Evolutionary conservation across 2,329 filamentous ascomycete species (phyloP), one percentile per base, ranked within the genome.

Genomic region (Macroventuria anomochaeta): DNA sequence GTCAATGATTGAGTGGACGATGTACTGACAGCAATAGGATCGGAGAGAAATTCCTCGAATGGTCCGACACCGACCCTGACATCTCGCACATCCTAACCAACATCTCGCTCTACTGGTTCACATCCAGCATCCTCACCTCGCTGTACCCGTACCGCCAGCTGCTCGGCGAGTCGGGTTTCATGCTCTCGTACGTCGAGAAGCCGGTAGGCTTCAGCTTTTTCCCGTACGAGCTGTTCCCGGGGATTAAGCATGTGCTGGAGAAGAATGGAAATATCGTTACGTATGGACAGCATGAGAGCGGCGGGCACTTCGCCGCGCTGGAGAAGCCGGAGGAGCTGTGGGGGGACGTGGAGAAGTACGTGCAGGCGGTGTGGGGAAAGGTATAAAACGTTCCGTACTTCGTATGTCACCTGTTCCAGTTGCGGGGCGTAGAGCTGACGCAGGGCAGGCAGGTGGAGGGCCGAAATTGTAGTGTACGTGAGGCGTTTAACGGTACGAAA

Each of bases 81-180:
- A 58, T 73, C 23, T 69, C 78, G 34, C 67, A 70, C 11, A 82
- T 85, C n/a, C 72, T 86, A 1, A 80, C 80, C 26, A 71, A 76
- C 39, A 76, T 83, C 23, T 79, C 78, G 2, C 68, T 86, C 6
- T 86, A 85, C 68, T 86, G 83, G 82, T 76, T 85, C 59, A 85
- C 82, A 2, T 32, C 23, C 15, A 26, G 74, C 10, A 77, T 80
- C 44, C 76, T 81, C 0, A 73, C 73, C 29, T 78, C 72, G 28
- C 77, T 84, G 25, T 84, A 80, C 62, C 76, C 79, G 0, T 85
- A 85, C 61, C 77, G 71, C 34, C n/a, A 46, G 7, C 18, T 68
- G 36, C 43, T 59, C 39, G 3, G 8, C 29, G 2, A 37, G 20
- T 13, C 40, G 6, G 2, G 17, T 17, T 2, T 42, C 8, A 6